Evolutionary conservation across 179 eudicot species (phyloP), one percentile per base, ranked within the genome.

Genomic region (Drosera spatulata): DNA sequence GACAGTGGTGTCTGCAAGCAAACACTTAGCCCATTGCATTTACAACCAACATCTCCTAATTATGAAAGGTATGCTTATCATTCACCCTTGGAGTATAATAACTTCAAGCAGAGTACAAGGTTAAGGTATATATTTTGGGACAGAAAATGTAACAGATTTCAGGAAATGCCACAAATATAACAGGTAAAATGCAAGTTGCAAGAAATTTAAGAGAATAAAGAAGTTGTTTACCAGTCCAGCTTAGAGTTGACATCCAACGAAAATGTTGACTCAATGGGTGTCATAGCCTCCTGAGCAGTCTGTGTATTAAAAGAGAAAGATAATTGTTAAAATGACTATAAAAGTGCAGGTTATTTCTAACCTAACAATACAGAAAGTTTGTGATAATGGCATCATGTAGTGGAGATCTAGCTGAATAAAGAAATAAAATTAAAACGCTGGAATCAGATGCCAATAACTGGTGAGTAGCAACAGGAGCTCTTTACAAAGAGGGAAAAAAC

Each of bases 231-330:
- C 97, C 97, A 84, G 67, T 86, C 86, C 71, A 89, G 61, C 69
- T 86, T 86, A 39, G 95, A 82, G 75, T 80, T 73, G 61, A 89
- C 97, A 69, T 89, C 95, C 43, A 89, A 78, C 7, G 97, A 89
- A 65, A 89, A 89, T 55, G 91, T 86, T 59, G 97, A 89, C 69
- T 86, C 97, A 67, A 89, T 89, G 60, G 97, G 97, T 44, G 97
- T 89, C 97, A 89, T 89, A 57, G 97, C 97, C 77, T 79, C 97
- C 78, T 86, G 79, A 46, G 96, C 96, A 50, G 96, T 89, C 96
- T 89, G 85, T 66, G 66, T 47, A 60, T 10, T 10, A 47, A 10
- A 61, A 56, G 41, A 5, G 53, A 45, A 59, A 40, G 51, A 56
- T n/a, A 13, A 51, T 6, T n/a, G 7, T n/a, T 6, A 51, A 2